Evolutionary conservation across 2,329 filamentous ascomycete genomes (phyloP), one percentile per base, ranked within the genome.

Genomic region (Colletotrichum scovillei): DNA sequence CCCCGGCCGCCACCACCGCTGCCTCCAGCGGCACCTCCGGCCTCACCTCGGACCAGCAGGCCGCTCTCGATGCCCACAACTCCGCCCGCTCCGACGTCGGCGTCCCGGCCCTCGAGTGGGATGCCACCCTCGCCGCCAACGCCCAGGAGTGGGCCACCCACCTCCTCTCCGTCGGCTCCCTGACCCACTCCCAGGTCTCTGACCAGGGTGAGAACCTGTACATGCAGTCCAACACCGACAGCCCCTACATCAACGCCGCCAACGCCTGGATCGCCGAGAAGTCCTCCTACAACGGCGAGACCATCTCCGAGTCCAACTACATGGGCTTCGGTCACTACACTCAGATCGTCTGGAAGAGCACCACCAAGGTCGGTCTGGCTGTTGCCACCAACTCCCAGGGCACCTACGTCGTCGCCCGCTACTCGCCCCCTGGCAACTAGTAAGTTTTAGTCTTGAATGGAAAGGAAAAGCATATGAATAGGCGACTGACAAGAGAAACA

Each of bases 361-460:
- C 80, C 19, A 81, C 74, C 59, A 80, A 79, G 62, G 64, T 83
- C 7, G 82, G 81, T 8, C 78, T 83, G 28, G 80, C 80, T 5
- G 63, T 77, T 2, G 79, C 78, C 2, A 77, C 67, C 24, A 75
- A 78, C 12, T 63, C 75, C 14, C 78, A 78, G 19, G 81, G 82
- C 5, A 74, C 72, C 58, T 83, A 79, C 66, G 79, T 79, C 0
- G 81, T 83, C 30, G 81, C 77, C 24, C 78, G 82, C 42, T 83
- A 83, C 71, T 78, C 78, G 4, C 77, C 78, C 3, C 76, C 81
- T 0, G 81, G 81, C 5, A 83, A 83, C 66, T 65, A 76, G 76
- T 77, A 55, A 75, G 76, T 73, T 52, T 49, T 8, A 11, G 7
- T 49, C 24, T 30, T 38, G 58, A 6, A 11, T 16, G 6, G 3